These are phyloP conservation scores for Lepiota subincarnata DNA, from an alignment of 768 basidiomycete species.

Conservation along the genomic window DNA sequence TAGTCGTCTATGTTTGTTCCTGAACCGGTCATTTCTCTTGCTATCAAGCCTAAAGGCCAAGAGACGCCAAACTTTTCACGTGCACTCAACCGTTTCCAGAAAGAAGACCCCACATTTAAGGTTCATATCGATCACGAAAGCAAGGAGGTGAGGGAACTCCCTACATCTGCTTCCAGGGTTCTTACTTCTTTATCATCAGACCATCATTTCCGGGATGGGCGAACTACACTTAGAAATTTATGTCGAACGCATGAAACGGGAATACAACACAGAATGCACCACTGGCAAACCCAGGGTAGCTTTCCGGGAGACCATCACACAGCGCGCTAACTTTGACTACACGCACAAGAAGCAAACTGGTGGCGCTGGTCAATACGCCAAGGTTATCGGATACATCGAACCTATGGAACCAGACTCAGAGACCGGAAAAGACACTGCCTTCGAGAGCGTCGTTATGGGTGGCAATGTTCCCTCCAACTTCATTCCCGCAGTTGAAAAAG, in stretches of 20 bases:
- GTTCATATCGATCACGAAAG: conserved; percentile 93
- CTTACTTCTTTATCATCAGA: conserved; percentile 39
- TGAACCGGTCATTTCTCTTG: conserved; percentile 95
- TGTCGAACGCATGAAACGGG: conserved; percentile 97
- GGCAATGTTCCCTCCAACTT: conserved; percentile 88
- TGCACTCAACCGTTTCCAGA: conserved; percentile 95
- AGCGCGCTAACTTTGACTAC: conserved; percentile 78
- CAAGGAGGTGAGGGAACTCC: conserved; percentile 67
- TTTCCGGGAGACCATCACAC: conserved; percentile 91
- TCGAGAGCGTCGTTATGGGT: conserved; percentile 87
- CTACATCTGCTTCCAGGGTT: not conserved
- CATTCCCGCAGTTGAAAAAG: conserved; percentile 95
- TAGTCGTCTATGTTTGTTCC: conserved; percentile 99
- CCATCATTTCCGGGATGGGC: conserved; percentile 99
- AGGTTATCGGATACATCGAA: conserved; percentile 87
- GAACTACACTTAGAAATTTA: conserved; percentile 99
- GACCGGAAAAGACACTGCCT: conserved; percentile 77
- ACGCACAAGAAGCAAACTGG: conserved; percentile 99
- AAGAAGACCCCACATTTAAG: conserved; percentile 98
- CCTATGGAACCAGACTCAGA: conserved; percentile 74
- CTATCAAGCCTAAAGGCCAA: conserved; percentile 86
- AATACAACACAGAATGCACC: conserved; percentile 89
- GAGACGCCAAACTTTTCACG: conserved; percentile 97
- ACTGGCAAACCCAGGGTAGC: conserved; percentile 97
- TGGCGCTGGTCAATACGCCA: conserved; percentile 95